A percentile compares a stretch with the other conserved stretches of the same genome.
phyloP scores from a whole-genome alignment of 257 asterid species.

The Rauvolfia tetraphylla region DNA sequence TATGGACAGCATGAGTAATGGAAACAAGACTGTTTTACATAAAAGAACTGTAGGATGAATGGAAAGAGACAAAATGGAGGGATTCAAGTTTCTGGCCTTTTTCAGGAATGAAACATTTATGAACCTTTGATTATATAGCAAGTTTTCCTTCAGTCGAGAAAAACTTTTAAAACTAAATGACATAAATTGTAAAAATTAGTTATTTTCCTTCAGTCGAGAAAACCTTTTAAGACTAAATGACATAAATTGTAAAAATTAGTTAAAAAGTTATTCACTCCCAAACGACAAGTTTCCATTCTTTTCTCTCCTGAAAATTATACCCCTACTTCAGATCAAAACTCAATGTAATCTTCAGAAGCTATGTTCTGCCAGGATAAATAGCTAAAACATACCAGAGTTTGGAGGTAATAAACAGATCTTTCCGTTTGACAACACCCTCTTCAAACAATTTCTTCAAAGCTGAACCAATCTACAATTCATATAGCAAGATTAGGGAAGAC shows the following conservation, averaged over 20 bases:
- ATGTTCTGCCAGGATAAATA: background rate
- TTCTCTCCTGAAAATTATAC: background rate
- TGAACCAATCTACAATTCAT: conserved; percentile 53
- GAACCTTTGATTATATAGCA: too few relatives aligned
- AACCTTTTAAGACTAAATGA: too few relatives aligned
- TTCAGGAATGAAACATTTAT: too few relatives aligned
- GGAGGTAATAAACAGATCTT: conserved; percentile 78
- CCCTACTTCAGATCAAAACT: background rate
- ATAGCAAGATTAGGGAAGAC: background rate
- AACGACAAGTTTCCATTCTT: background rate
- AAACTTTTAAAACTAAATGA: too few relatives aligned
- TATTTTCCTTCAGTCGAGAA: too few relatives aligned
- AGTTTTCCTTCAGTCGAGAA: too few relatives aligned
- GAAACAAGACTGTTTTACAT: background rate
- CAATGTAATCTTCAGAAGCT: background rate
- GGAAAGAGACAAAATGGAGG: too few relatives aligned
- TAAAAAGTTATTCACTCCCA: background rate
- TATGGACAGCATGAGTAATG: conserved; percentile 14
- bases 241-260: too few relatives aligned
- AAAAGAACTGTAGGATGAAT: too few relatives aligned
- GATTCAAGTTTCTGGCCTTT: too few relatives aligned
- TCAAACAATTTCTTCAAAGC: conserved; percentile 67
- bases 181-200: too few relatives aligned
- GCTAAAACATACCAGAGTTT: conserved; percentile 62
- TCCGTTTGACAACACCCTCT: conserved; percentile 72